Evolutionary conservation across 1,284 basidiomycete genomes (phyloP).

Genomic region (Lignosus rhinocerotis): DNA sequence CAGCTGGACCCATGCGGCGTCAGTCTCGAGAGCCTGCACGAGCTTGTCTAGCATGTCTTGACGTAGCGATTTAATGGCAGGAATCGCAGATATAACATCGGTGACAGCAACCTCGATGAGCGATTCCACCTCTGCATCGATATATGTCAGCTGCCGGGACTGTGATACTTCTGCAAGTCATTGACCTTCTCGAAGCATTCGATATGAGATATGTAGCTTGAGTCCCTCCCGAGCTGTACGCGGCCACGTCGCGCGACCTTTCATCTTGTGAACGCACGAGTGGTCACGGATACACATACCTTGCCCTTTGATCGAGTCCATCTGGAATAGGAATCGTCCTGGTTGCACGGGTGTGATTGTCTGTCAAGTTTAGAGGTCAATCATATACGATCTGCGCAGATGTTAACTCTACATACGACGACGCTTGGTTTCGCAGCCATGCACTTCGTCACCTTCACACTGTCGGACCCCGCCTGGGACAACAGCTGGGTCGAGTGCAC

Average conservation of each 20-base stretch:
- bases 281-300: conserved; percentile 40
- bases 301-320: conserved; percentile 60
- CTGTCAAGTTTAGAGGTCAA: conserved; percentile 38
- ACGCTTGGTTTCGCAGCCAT: conserved; percentile 38
- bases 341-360: conserved; percentile 69
- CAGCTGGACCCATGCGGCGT: conserved; percentile 64
- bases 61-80: conserved; percentile 32
- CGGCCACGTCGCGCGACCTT: neutral
- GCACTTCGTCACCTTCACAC: conserved; percentile 52
- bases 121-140: conserved; percentile 55
- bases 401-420: conserved; percentile 23
- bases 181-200: conserved; percentile 73
- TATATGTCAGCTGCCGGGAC: neutral
- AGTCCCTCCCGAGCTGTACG: conserved; percentile 60
- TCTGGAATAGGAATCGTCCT: conserved; percentile 70
- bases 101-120: conserved; percentile 55
- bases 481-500: conserved; percentile 58
- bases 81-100: conserved; percentile 38
- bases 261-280: neutral
- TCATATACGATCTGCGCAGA: neutral
- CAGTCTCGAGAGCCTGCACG: conserved; percentile 59
- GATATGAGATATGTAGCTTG: conserved; percentile 64
- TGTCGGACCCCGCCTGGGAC: conserved; percentile 43
- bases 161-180: neutral
- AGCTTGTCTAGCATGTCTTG: conserved; percentile 47